A percentile compares a stretch with the other conserved stretches of the same genome.
phyloP scores from a whole-genome alignment of 495 filamentous ascomycete species.

The Paragyromitra xinjiangensis region DNA sequence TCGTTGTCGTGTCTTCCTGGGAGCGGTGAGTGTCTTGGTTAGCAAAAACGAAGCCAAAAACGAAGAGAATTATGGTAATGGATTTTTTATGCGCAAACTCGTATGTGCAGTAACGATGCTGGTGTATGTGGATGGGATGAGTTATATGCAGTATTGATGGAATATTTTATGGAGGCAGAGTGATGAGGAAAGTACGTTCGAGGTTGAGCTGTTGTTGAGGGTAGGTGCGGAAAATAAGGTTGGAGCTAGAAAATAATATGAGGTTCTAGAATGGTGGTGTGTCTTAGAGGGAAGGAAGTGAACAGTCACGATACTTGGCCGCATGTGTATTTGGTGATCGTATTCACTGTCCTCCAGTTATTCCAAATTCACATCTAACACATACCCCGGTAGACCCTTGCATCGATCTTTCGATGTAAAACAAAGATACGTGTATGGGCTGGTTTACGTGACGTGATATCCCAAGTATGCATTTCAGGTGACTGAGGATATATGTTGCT shows the following conservation, averaged over 20 bases:
- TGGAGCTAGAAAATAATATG: constrained; percentile 10
- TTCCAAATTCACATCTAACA: not conserved
- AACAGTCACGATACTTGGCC: constrained; percentile 21
- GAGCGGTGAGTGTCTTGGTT: constrained; percentile 19
- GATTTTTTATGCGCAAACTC: constrained; percentile 15
- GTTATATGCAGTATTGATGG: not conserved
- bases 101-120: constrained; percentile 1
- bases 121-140: not conserved
- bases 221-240: constrained; percentile 16
- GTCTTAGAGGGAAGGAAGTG: not conserved
- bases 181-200: not conserved
- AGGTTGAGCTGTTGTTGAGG: not conserved
- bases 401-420: constrained; percentile 11
- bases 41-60: not conserved
- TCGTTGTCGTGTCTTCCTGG: not conserved
- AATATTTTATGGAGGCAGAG: not conserved
- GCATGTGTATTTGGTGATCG: not conserved
- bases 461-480: not conserved
- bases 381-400: constrained; percentile 3
- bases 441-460: not conserved
- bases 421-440: constrained; percentile 9
- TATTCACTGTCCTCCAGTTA: not conserved
- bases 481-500: not conserved
- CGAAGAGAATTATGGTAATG: constrained; percentile 10
- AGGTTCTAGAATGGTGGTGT: constrained; percentile 8